phyloP scores from a whole-genome alignment of 371 early-diverging fungal genomes.

The Mucor racemosus region DNA sequence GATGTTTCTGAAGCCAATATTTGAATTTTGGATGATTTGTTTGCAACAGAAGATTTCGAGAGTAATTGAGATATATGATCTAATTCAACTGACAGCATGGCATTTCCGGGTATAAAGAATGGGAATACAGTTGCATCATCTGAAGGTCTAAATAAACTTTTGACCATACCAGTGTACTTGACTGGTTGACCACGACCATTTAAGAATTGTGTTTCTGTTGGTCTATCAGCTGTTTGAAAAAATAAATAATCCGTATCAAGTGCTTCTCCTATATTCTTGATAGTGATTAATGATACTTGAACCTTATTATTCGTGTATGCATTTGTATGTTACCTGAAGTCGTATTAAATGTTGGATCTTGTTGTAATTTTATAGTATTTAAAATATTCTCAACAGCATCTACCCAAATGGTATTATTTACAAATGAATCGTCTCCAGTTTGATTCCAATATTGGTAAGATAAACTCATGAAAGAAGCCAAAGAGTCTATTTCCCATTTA shows the following conservation, averaged over 20 bases:
- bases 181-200: conserved; percentile 62
- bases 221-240: conserved; percentile 37
- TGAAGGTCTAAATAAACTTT: conserved; percentile 66
- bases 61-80: conserved; percentile 38
- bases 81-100: conserved; percentile 68
- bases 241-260: conserved; percentile 33
- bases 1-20: conserved; percentile 23
- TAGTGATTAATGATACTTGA: background rate
- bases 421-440: conserved; percentile 46
- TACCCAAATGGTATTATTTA: conserved; percentile 37
- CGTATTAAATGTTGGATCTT: conserved; percentile 46
- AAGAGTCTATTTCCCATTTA: conserved; percentile 63
- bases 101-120: conserved; percentile 72
- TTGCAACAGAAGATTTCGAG: background rate
- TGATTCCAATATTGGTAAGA: conserved; percentile 49
- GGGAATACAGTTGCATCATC: conserved; percentile 70
- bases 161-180: conserved; percentile 62
- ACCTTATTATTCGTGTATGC: background rate
- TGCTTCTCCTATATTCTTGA: conserved; percentile 28
- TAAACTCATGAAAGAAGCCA: conserved; percentile 58
- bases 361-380: conserved; percentile 36
- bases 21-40: background rate
- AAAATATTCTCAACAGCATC: conserved; percentile 43
- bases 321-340: conserved; percentile 26
- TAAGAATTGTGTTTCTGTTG: conserved; percentile 65